Conservation (phyloP, 305 asterid species). For the Coffea humblotiana region DNA sequence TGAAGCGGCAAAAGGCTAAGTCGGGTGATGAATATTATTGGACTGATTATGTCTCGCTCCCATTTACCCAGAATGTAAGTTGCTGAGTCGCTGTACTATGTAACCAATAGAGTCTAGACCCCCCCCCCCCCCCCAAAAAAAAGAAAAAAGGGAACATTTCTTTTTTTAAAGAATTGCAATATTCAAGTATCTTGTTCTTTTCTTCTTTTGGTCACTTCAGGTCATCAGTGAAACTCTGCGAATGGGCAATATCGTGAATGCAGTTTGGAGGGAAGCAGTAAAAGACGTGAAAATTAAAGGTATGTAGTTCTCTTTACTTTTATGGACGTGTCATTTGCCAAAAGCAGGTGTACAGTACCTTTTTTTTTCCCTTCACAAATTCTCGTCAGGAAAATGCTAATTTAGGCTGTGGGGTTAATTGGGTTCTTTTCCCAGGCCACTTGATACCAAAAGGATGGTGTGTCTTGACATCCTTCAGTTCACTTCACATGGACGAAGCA, state of each 20-base stretch:
- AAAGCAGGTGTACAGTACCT: not conserved
- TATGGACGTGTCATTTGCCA: not conserved
- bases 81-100: not conserved
- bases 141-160: not conserved
- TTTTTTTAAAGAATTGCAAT: not conserved
- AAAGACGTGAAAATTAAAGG: slow-evolving; percentile 91
- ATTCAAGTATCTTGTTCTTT: not conserved
- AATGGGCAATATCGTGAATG: slow-evolving; percentile 82
- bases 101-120: no score
- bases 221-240: slow-evolving; percentile 90
- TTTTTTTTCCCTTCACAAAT: not conserved
- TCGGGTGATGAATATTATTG: slow-evolving; percentile 64
- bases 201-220: slow-evolving; percentile 30
- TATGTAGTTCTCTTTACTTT: slow-evolving; percentile 17
- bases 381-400: not conserved
- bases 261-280: slow-evolving; percentile 96
- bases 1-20: slow-evolving; percentile 50
- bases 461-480: slow-evolving; percentile 76
- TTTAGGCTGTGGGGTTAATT: not conserved
- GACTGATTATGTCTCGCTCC: slow-evolving; percentile 74
- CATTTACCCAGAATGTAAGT: slow-evolving; percentile 80
- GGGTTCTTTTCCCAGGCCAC: slow-evolving; percentile 46
- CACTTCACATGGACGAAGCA: slow-evolving; percentile 81
- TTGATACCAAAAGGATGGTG: slow-evolving; percentile 96
- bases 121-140: no score